Evolutionary conservation across 2,329 filamentous ascomycete genomes (phyloP).

Genomic region (Tolypocladium inflatum): DNA sequence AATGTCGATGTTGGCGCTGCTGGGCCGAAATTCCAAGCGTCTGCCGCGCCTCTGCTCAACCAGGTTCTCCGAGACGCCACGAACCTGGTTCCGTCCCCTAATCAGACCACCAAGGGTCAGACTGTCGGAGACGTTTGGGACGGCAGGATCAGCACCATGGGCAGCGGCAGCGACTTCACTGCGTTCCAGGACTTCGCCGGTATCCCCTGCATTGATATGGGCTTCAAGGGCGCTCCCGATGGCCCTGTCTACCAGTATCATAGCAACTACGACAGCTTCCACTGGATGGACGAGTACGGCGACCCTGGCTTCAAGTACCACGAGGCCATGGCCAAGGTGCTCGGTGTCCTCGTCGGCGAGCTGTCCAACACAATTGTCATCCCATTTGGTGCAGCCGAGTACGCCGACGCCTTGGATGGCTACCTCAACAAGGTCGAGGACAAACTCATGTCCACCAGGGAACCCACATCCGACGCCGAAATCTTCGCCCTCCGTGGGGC

Average conservation of each 20-base stretch:
- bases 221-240: constrained; percentile 35
- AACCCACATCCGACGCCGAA: constrained; percentile 16
- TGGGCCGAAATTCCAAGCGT: constrained; percentile 53
- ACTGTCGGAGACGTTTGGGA: constrained; percentile 63
- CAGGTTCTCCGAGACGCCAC: constrained; percentile 61
- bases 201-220: constrained; percentile 54
- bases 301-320: constrained; percentile 63
- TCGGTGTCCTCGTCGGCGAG: constrained; percentile 51
- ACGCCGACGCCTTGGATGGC: constrained; percentile 43
- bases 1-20: constrained; percentile 72
- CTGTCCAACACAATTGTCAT: constrained; percentile 54
- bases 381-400: constrained; percentile 54
- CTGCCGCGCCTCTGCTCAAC: constrained; percentile 68
- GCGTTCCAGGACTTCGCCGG: constrained; percentile 67
- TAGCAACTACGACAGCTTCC: constrained; percentile 82
- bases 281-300: constrained; percentile 79
- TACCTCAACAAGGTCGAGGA: constrained; percentile 44
- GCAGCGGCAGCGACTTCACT: constrained; percentile 65
- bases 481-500: constrained; percentile 19
- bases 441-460: constrained; percentile 29
- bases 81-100: constrained; percentile 55
- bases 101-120: constrained; percentile 64
- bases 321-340: constrained; percentile 54
- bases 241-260: constrained; percentile 72
- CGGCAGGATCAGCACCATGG: constrained; percentile 54